phyloP scores from a whole-genome alignment of 2,329 filamentous ascomycete genomes.

The Huntiella omanensis region DNA sequence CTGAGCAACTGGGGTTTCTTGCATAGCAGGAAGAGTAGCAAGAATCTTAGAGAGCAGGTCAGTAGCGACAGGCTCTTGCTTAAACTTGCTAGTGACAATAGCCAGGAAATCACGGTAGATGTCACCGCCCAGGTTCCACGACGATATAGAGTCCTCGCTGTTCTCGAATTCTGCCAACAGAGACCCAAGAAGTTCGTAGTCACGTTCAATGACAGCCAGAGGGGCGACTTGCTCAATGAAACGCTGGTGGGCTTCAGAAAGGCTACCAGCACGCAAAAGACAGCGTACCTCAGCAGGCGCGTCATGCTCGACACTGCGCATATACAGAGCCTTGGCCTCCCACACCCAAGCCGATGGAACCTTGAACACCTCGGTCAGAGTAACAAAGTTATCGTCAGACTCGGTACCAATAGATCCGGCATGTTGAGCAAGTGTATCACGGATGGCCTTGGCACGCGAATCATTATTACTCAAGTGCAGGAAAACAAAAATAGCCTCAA shows the following conservation, averaged over 20 bases:
- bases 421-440: slow-evolving; percentile 56
- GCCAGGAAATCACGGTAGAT: slow-evolving; percentile 51
- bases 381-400: slow-evolving; percentile 31
- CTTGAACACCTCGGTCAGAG: slow-evolving; percentile 43
- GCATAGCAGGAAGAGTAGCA: slow-evolving; percentile 35
- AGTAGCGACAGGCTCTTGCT: slow-evolving; percentile 22
- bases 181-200: slow-evolving; percentile 50
- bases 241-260: slow-evolving; percentile 66
- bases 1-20: slow-evolving; percentile 21
- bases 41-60: slow-evolving; percentile 37
- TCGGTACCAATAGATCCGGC: slow-evolving; percentile 46
- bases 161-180: slow-evolving; percentile 55
- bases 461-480: slow-evolving; percentile 49
- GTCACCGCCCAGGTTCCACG: slow-evolving; percentile 64
- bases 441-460: slow-evolving; percentile 46
- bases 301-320: slow-evolving; percentile 53
- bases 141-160: slow-evolving; percentile 40
- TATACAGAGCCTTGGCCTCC: slow-evolving; percentile 69
- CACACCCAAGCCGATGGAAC: slow-evolving; percentile 68
- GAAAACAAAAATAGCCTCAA: slow-evolving; percentile 57
- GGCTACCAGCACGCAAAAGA: slow-evolving; percentile 59
- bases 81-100: slow-evolving; percentile 26
- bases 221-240: slow-evolving; percentile 70
- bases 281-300: slow-evolving; percentile 55
- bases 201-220: slow-evolving; percentile 59